Evolutionary conservation across 2,329 filamentous ascomycete genomes (phyloP).

Genomic region (Aspergillus fumigatus): DNA sequence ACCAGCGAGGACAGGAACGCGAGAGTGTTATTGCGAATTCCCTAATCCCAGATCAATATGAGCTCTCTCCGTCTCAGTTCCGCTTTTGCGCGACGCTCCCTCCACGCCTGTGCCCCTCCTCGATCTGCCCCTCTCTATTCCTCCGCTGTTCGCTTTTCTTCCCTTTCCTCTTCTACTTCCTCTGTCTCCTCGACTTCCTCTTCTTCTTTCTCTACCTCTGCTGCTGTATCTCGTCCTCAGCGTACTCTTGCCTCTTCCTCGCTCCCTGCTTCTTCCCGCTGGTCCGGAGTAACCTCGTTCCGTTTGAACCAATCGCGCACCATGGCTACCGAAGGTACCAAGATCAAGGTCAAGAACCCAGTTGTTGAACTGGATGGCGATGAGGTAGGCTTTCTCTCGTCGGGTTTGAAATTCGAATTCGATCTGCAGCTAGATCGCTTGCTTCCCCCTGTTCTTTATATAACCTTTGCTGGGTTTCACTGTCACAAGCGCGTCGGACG

Average conservation of each 20-base stretch:
- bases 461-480: background rate
- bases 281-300: slow-evolving; percentile 25
- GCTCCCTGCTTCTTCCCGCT: slow-evolving; percentile 24
- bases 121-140: slow-evolving; percentile 25
- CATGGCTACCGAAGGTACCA: slow-evolving; percentile 53
- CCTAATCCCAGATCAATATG: slow-evolving; percentile 22
- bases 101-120: slow-evolving; percentile 22
- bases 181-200: slow-evolving; percentile 22
- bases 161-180: slow-evolving; percentile 13
- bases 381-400: slow-evolving; percentile 41
- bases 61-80: slow-evolving; percentile 36
- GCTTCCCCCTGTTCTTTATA: slow-evolving; percentile 10
- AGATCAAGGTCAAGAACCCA: slow-evolving; percentile 99
- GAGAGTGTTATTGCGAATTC: slow-evolving; percentile 6
- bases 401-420: slow-evolving; percentile 1
- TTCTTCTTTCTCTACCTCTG: slow-evolving; percentile 24
- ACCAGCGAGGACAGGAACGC: background rate
- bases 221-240: slow-evolving; percentile 21
- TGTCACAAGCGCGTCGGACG: slow-evolving; percentile 2
- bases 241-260: slow-evolving; percentile 22
- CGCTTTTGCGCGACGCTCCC: slow-evolving; percentile 34
- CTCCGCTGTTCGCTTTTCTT: slow-evolving; percentile 19
- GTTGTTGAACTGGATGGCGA: slow-evolving; percentile 94
- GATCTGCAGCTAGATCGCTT: background rate
- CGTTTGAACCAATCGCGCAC: slow-evolving; percentile 40